phyloP scores from a whole-genome alignment of 202 grass and related monocot genomes.

The Alloteropsis angusta region DNA sequence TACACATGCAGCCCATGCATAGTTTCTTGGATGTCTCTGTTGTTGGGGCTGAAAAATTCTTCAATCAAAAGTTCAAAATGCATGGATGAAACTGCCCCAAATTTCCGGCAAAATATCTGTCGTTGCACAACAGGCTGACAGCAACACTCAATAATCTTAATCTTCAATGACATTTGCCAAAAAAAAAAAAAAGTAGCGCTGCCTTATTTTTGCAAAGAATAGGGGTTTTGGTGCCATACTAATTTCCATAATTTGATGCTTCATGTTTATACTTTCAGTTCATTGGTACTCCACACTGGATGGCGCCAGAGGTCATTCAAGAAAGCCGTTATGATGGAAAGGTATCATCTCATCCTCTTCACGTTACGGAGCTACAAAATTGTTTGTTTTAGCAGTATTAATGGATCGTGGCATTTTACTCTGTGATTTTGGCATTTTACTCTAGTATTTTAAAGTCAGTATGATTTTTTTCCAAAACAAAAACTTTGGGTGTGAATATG shows the following conservation, averaged over 20 bases:
- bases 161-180: background rate
- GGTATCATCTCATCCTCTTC: slow-evolving; percentile 29
- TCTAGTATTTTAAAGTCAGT: background rate
- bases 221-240: background rate
- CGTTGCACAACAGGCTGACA: background rate
- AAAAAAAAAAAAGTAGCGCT: background rate
- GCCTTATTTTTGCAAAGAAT: background rate
- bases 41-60: background rate
- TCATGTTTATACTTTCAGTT: slow-evolving; percentile 62
- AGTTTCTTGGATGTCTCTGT: background rate
- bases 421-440: background rate
- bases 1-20: too few species aligned
- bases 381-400: slow-evolving; percentile 2
- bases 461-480: background rate
- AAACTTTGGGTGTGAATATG: background rate
- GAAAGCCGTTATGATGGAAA: slow-evolving; percentile 99
- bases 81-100: background rate
- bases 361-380: background rate
- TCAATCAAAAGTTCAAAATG: background rate
- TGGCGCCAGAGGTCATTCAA: slow-evolving; percentile 99
- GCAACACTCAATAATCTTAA: background rate
- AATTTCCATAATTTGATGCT: slow-evolving; percentile 7
- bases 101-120: background rate
- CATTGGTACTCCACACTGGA: slow-evolving; percentile 99
- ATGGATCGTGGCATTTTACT: slow-evolving; percentile 5